Base-by-base conservation (phyloP, 106 monocot species). In the Narthecium ossifragum region DNA sequence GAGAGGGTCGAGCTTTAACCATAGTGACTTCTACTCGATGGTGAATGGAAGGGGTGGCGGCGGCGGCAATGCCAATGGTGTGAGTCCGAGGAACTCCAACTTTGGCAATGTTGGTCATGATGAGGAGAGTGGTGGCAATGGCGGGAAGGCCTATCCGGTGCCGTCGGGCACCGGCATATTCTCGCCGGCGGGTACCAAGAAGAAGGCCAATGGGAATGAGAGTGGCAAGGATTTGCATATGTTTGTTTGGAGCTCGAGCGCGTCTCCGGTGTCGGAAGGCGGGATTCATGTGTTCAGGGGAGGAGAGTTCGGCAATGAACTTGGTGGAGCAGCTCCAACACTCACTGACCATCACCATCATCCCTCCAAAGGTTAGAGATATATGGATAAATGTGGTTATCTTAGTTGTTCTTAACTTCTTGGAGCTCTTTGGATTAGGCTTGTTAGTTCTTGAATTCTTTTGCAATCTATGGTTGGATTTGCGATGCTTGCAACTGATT, bases 231-330 rank as follows among this genome's bases (percentile, higher is more conserved):
- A 75, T 5, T 46, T 70, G 26, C 75, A 75, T 32, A 75, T 75
- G 75, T 75, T 60, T 29, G 70, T 75, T 14, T 75, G 75, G 75
- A 75, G 75, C 59, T 75, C 75, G 5, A 75, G 57, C 38, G 75
- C 75, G 1, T 75, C 75, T 11, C 75, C 75, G 22, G 69, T 64
- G 69, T 75, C 75, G 2, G 75, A 75, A 17, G 69, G 63, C 0
- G 65, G 56, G 9, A 62, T 68, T 51, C 75, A 64, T 32, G 67
- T 72, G 21, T 71, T 62, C 15, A 61, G 56, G 10, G 61, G 52
- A 4, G 69, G 39, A 2, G 63, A 58, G 21, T 56, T 55, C 27
- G 53, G 26, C 8, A 56, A 31, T 12, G 75, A 57, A 47, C 33
- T 65, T 29, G 46, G 57, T 36, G 61, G 72, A 31, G 57, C 24